Conservation (phyloP, 768 basidiomycete species). For the Mycena kentingensis region DNA sequence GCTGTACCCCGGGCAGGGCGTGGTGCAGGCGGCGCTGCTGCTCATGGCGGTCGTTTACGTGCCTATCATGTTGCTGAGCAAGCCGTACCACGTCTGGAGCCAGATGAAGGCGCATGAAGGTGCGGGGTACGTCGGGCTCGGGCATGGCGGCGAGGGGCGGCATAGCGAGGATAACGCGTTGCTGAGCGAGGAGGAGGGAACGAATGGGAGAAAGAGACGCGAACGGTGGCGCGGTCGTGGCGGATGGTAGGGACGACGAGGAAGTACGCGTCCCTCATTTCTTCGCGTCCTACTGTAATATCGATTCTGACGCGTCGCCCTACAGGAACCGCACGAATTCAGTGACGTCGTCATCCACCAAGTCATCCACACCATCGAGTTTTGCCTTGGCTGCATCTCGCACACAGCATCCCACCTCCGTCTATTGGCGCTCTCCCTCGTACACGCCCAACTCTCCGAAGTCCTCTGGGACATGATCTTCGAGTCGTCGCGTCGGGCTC, state of each 20-base stretch:
- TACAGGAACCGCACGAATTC: slow-evolving; percentile 84
- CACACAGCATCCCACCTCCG: slow-evolving; percentile 94
- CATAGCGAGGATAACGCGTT: slow-evolving; percentile 61
- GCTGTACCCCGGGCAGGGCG: slow-evolving; percentile 86
- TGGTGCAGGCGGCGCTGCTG: slow-evolving; percentile 78
- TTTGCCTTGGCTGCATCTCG: slow-evolving; percentile 98
- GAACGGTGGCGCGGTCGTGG: slow-evolving; percentile 70
- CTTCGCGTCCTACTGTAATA: slow-evolving; percentile 18
- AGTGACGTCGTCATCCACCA: slow-evolving; percentile 96
- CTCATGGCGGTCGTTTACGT: slow-evolving; percentile 83
- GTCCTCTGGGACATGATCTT: slow-evolving; percentile 92
- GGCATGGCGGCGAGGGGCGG: slow-evolving; percentile 59
- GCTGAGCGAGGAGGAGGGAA: slow-evolving; percentile 81
- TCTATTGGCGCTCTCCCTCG: slow-evolving; percentile 96
- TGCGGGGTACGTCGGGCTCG: slow-evolving; percentile 81
- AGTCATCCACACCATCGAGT: slow-evolving; percentile 98
- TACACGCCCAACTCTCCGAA: slow-evolving; percentile 97
- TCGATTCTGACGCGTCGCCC: slow-evolving; percentile 13
- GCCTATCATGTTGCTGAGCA: slow-evolving; percentile 90
- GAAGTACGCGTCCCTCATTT: slow-evolving; percentile 49
- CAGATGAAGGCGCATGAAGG: slow-evolving; percentile 82
- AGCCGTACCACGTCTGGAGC: slow-evolving; percentile 90
- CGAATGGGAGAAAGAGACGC: slow-evolving; percentile 10
- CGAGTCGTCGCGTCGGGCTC: slow-evolving; percentile 54
- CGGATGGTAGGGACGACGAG: slow-evolving; percentile 69